A percentile compares a stretch with the other conserved stretches of the same genome.
Evolutionary conservation across 768 basidiomycete species (phyloP).

Genomic region (Scleroderma bovista): DNA sequence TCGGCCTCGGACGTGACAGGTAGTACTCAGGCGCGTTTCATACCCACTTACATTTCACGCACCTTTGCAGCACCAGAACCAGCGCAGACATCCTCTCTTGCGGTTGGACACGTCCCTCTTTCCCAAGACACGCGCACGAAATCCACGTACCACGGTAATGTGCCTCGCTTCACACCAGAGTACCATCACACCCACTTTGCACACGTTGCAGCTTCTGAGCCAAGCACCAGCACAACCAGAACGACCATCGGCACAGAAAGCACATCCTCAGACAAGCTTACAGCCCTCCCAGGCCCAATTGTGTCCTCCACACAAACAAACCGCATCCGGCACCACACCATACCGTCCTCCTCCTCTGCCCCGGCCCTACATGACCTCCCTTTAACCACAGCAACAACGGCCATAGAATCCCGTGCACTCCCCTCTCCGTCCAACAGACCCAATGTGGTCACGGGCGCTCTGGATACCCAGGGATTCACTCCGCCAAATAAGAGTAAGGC

Average conservation of each 20-base stretch:
- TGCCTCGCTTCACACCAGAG: no score
- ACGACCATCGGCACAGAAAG: constrained; percentile 17
- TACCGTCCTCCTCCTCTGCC: constrained; percentile 40
- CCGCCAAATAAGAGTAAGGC: constrained; percentile 38
- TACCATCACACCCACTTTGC: no score
- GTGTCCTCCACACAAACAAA: constrained; percentile 29
- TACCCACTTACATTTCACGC: background rate
- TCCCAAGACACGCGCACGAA: background rate
- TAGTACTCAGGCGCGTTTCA: background rate
- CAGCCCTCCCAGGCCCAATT: constrained; percentile 33
- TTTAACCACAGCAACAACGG: constrained; percentile 7
- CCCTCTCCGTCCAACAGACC: no score
- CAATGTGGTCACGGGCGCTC: no score
- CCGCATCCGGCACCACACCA: constrained; percentile 24
- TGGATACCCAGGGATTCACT: constrained; percentile 12
- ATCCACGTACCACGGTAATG: no score
- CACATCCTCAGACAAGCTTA: constrained; percentile 43
- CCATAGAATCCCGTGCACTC: no score
- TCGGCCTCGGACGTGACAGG: background rate
- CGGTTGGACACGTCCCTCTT: background rate
- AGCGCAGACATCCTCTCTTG: background rate
- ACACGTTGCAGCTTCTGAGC: constrained; percentile 5
- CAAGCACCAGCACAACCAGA: constrained; percentile 1
- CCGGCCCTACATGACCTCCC: constrained; percentile 32
- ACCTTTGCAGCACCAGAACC: no score